Conservation (phyloP, 2,329 filamentous ascomycete genomes). For the Ophiostoma populinum region DNA sequence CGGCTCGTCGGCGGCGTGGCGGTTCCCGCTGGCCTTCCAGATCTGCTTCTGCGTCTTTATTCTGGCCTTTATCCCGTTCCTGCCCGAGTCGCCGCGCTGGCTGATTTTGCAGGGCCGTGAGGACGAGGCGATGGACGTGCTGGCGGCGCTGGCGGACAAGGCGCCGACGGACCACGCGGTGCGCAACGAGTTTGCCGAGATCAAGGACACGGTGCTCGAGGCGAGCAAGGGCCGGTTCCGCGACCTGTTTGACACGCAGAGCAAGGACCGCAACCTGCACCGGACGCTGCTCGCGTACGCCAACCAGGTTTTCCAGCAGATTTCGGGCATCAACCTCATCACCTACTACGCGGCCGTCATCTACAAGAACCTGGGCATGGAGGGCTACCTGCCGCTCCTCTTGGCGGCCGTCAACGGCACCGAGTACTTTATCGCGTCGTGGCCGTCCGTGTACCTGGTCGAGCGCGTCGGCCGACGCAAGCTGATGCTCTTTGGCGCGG, state of each 20-base stretch:
- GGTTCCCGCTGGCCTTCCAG: slow-evolving; percentile 43
- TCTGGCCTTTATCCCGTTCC: slow-evolving; percentile 29
- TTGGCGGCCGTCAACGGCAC: slow-evolving; percentile 12
- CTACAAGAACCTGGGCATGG: slow-evolving; percentile 11
- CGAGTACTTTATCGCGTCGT: slow-evolving; percentile 11
- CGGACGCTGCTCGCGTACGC: slow-evolving; percentile 12
- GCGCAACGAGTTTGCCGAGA: slow-evolving; percentile 31
- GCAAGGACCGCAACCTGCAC: slow-evolving; percentile 12
- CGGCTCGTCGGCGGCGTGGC: slow-evolving; percentile 33
- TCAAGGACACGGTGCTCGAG: slow-evolving; percentile 51
- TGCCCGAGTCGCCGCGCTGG: slow-evolving; percentile 35
- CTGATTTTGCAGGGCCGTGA: slow-evolving; percentile 26
- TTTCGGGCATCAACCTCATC: slow-evolving; percentile 13
- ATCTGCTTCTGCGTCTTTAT: slow-evolving; percentile 42
- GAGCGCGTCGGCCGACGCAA: slow-evolving; percentile 12
- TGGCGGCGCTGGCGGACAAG: slow-evolving; percentile 23
- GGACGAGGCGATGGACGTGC: slow-evolving; percentile 25
- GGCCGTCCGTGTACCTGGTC: slow-evolving; percentile 10
- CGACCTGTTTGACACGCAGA: slow-evolving; percentile 11
- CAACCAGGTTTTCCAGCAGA: slow-evolving; percentile 25
- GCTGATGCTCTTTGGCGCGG: slow-evolving; percentile 28
- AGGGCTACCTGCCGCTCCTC: slow-evolving; percentile 9
- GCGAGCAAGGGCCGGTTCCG: slow-evolving; percentile 13
- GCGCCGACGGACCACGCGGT: slow-evolving; percentile 33
- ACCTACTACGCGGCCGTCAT: slow-evolving; percentile 13